Evolutionary conservation across 2,329 filamentous ascomycete genomes (phyloP), one percentile per base, ranked within the genome.

Genomic region (Aspergillus flavus): DNA sequence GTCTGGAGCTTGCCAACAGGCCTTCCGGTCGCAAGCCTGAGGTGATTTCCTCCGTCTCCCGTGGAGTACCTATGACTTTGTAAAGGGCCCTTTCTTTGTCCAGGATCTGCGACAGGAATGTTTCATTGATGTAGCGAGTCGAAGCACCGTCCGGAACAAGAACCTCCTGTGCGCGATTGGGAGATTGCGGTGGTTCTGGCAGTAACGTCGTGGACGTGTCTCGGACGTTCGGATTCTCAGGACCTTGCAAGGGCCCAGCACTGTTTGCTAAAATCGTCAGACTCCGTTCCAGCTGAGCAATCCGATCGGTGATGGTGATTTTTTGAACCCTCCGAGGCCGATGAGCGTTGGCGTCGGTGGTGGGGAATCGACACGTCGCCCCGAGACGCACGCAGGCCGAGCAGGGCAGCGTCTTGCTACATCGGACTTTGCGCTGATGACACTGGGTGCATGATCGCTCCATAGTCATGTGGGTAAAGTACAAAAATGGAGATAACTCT

Each of bases 401-500:
- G 56, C 66, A 69, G 14, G 66, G 67, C 14, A 48, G 39, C 4
- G 19, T 56, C 32, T 60, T 63, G 52, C 61, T 56, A 50, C 67
- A 69, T 14, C 62, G 64, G 28, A 69, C 66, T 34, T 69, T 69
- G 41, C 67, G 64, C 43, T 68, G 60, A 56, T 69, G 64, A 46
- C 66, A 69, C 45, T 61, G 64, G 43, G 66, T 46, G 46, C 67
- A 69, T 30, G 66, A 68, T 14, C 64, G 64, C 26, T 64, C 64
- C 43, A 58, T 58, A 5, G 14, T 56, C 16, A 2, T 6, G 34
- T 16, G 5, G 14, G 34, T 2, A 36, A 36, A 2, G 34, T 16
- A 36, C 34, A 36, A 36, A 36, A 3, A 16, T 16, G 14, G 14
- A 36, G 34, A 36, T 36, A 2, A 5, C 34, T 6, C 34, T 36